Evolutionary conservation across 1,284 basidiomycete genomes (phyloP).

Genomic region (Ganoderma sinense): DNA sequence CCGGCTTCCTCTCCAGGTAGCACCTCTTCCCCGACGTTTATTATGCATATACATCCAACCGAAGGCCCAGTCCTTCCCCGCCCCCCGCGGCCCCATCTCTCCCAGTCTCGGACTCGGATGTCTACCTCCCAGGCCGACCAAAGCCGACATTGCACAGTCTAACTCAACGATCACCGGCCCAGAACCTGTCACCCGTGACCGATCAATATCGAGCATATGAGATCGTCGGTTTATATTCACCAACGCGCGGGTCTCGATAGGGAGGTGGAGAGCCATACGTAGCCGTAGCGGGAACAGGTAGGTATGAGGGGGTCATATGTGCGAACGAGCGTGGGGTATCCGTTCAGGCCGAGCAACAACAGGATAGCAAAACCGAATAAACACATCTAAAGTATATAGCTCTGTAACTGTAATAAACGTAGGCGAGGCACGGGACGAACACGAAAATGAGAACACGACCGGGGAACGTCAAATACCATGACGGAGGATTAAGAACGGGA

Average conservation of each 20-base stretch:
- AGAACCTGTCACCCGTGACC: neutral
- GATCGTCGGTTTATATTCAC: conserved; percentile 7
- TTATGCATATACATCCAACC: neutral
- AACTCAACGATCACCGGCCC: neutral
- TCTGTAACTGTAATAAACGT: conserved; percentile 18
- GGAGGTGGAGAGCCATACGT: conserved; percentile 10
- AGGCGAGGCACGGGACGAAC: conserved; percentile 7
- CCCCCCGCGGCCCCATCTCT: neutral
- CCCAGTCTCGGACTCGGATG: neutral
- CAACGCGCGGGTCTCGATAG: conserved; percentile 5
- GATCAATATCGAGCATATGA: conserved; percentile 4
- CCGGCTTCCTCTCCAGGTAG: conserved; percentile 26
- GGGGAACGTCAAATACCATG: conserved; percentile 13
- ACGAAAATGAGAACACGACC: conserved; percentile 5
- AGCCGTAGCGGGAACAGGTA: conserved; percentile 11
- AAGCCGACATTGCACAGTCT: neutral
- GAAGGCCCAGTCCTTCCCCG: conserved; percentile 13
- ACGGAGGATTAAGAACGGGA: conserved; percentile 13
- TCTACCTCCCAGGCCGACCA: neutral
- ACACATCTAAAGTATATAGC: conserved; percentile 29
- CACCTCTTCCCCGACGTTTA: conserved; percentile 16
- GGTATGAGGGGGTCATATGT: conserved; percentile 28
- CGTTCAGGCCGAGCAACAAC: conserved; percentile 28
- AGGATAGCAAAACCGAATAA: conserved; percentile 27
- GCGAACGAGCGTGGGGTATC: conserved; percentile 36